Base-by-base conservation (phyloP, 306 rosid genomes). In the Vicia faba region DNA sequence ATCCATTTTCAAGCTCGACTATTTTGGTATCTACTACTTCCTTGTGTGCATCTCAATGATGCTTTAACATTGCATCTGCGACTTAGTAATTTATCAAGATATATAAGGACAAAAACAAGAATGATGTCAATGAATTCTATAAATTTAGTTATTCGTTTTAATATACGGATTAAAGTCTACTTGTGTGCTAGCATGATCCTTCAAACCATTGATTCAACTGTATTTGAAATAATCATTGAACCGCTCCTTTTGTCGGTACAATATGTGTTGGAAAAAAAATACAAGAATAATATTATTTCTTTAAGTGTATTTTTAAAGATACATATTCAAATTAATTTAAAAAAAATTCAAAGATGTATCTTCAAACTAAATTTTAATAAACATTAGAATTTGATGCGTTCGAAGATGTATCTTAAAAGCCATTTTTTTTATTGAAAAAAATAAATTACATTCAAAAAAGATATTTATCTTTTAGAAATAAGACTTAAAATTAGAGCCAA, bases 141-240 rank as follows among this genome's bases (percentile, higher is more conserved):
- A 16, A 49, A 36, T 41, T 70, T 63, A 46, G 16, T 28, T 49
- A 56, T 57, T 44, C 18, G 43, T 33, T 11, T 28, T 18, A 49
- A 39, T 11, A 16, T 26, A 11, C 48, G 68, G 63, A 14, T 64
- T 50, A 64, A 25, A 59, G 72, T 83, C 14, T 82, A 93, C 98
- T 71, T 86, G 98, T 62, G 70, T 40, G 70, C 82, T 77, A 31
- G 98, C 89, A 70, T 93, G 97, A 51, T 88, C 96, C 75, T 86
- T 93, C 80, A 93, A 78, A 74, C 96, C 96, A 45, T 93, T 97
- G 74, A 93, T 93, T 97, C 98, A 93, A 79, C 95, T 88, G 84
- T 93, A 93, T 48, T 97, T 97, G 3, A 93, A 97, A 41, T 97
- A 97, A 46, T 93, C 97, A 64, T 96, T 92, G 77, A 93, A 93